phyloP scores from a whole-genome alignment of 345 rosid genomes.

The Pistacia atlantica region DNA sequence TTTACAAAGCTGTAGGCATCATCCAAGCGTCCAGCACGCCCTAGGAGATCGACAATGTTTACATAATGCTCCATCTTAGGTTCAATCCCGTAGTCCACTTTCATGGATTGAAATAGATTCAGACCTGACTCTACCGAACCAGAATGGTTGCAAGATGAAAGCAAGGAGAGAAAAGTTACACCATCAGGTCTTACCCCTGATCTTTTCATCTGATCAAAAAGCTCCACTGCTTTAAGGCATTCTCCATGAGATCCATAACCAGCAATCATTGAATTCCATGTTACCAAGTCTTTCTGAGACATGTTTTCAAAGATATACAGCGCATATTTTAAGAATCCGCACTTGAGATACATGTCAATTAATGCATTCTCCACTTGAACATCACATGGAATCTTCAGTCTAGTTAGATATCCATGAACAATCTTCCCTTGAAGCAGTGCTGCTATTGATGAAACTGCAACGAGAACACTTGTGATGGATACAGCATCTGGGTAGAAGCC shows the following conservation, averaged over 20 bases:
- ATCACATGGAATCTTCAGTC: conserved; percentile 48
- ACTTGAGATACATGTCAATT: conserved; percentile 82
- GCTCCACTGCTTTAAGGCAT: conserved; percentile 46
- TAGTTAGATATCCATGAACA: conserved; percentile 63
- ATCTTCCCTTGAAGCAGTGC: conserved; percentile 64
- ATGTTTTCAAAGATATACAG: conserved; percentile 48
- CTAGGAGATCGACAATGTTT: conserved; percentile 73
- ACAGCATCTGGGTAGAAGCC: conserved; percentile 58
- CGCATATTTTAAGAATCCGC: conserved; percentile 65
- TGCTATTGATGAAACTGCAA: conserved; percentile 65
- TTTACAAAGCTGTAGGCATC: conserved; percentile 62
- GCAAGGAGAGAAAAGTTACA: conserved; percentile 67
- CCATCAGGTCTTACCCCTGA: conserved; percentile 56
- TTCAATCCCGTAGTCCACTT: conserved; percentile 43
- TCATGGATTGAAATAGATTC: conserved; percentile 55
- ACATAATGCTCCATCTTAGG: conserved; percentile 70
- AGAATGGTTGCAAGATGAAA: conserved; percentile 83
- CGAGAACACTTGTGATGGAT: conserved; percentile 69
- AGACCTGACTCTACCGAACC: conserved; percentile 69
- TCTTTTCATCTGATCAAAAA: conserved; percentile 62
- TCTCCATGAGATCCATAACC: conserved; percentile 83
- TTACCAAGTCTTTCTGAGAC: conserved; percentile 53
- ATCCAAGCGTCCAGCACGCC: conserved; percentile 64
- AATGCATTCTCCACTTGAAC: conserved; percentile 63
- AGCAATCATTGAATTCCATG: conserved; percentile 77